Percentiles rank a stretch among this genome's conserved stretches.
Evolutionary conservation across 176 grass and related monocot species (phyloP).

Genomic region (Olyra latifolia): DNA sequence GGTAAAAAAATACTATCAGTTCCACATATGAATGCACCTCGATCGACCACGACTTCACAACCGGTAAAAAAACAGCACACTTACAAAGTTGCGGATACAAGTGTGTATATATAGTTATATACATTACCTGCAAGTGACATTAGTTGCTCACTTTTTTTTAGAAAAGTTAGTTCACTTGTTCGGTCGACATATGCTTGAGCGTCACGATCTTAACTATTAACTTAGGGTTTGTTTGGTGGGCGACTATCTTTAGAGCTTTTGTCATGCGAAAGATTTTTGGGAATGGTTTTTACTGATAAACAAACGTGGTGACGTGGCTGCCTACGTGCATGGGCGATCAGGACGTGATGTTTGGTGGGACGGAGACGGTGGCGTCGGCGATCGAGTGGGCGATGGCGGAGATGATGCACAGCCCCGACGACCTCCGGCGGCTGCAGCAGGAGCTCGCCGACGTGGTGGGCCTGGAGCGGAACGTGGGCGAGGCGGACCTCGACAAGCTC

Average conservation of each 20-base stretch:
- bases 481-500: slow-evolving; percentile 79
- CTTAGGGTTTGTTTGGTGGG: too few species aligned
- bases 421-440: slow-evolving; percentile 63
- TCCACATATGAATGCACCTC: neutral
- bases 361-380: slow-evolving; percentile 90
- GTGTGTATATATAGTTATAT: too few species aligned
- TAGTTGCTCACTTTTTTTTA: too few species aligned
- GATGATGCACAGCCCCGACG: slow-evolving; percentile 81
- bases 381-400: slow-evolving; percentile 95
- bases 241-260: too few species aligned
- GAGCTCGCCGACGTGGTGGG: slow-evolving; percentile 69
- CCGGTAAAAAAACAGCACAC: neutral
- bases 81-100: neutral
- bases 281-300: neutral
- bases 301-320: neutral
- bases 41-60: neutral
- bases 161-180: too few species aligned
- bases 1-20: neutral
- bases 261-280: too few species aligned
- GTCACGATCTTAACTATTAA: too few species aligned
- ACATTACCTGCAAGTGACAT: too few species aligned
- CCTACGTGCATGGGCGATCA: slow-evolving; percentile 4
- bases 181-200: too few species aligned
- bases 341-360: slow-evolving; percentile 99
- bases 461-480: slow-evolving; percentile 51